Evolutionary conservation across 441 rosid genomes (phyloP).

Genomic region (Aquilaria agallochum): DNA sequence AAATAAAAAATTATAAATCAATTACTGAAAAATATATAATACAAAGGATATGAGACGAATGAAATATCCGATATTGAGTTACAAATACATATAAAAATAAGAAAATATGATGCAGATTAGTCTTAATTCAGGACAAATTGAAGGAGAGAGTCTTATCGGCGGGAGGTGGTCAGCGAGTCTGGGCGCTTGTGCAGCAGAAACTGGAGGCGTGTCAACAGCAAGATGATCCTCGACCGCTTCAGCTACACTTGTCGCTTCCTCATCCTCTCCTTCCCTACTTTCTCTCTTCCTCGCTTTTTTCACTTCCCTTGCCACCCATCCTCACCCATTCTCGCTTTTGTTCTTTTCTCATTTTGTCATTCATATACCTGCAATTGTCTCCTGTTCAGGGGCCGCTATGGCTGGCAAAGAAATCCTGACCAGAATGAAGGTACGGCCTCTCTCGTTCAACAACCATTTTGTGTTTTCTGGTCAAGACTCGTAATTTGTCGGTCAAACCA

Average conservation of each 20-base stretch:
- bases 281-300: neutral
- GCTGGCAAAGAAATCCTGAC: conserved; percentile 60
- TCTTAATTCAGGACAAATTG: too few relatives aligned
- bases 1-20: too few relatives aligned
- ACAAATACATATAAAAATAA: too few relatives aligned
- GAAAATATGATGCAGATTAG: too few relatives aligned
- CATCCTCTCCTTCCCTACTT: neutral
- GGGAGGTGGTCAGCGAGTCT: too few relatives aligned
- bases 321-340: neutral
- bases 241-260: conserved; percentile 8
- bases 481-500: neutral
- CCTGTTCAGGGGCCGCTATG: conserved; percentile 31
- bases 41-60: too few relatives aligned
- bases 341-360: too few relatives aligned
- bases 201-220: conserved; percentile 31
- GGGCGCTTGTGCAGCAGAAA: conserved; percentile 11
- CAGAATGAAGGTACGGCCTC: conserved; percentile 59
- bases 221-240: conserved; percentile 14
- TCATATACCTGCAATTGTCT: conserved; percentile 2
- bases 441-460: neutral
- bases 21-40: too few relatives aligned
- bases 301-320: neutral
- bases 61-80: too few relatives aligned
- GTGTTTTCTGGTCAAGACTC: neutral
- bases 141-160: too few relatives aligned